Evolutionary conservation across 257 asterid species (phyloP).

Genomic region (Buddleja alternifolia): DNA sequence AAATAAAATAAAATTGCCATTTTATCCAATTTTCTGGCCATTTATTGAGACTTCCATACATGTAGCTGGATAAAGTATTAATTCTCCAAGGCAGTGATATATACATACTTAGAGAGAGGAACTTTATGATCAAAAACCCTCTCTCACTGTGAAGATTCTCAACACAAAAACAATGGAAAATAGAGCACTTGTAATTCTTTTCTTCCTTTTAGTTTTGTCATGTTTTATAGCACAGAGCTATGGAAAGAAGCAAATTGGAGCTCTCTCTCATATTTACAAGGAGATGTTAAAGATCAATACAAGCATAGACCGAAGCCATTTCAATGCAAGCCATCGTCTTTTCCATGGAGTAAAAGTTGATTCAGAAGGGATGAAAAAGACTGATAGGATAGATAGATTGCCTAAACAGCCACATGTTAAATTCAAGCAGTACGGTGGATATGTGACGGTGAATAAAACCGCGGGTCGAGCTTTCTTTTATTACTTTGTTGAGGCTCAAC

Average conservation of each 20-base stretch:
- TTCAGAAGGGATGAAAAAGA: conserved; percentile 50
- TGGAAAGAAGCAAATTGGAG: conserved; percentile 44
- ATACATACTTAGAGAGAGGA: not conserved
- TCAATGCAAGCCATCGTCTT: conserved; percentile 34
- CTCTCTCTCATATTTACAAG: conserved; percentile 40
- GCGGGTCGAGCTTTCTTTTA: conserved; percentile 76
- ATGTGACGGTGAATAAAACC: conserved; percentile 57
- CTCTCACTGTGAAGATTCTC: not conserved
- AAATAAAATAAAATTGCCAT: no score
- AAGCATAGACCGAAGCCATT: conserved; percentile 45
- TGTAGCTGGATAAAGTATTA: no score
- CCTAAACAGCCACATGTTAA: conserved; percentile 73
- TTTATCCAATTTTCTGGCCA: no score
- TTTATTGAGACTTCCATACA: no score
- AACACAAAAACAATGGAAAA: conserved; percentile 31
- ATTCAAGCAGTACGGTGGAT: conserved; percentile 83
- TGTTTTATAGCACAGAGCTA: not conserved
- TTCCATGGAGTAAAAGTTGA: conserved; percentile 13
- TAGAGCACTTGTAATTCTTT: conserved; percentile 10
- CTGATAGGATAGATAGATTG: conserved; percentile 53
- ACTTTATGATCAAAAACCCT: not conserved
- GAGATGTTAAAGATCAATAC: conserved; percentile 37
- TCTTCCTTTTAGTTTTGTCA: conserved; percentile 31
- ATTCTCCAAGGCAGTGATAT: no score
- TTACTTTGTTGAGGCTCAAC: conserved; percentile 70